Percentiles rank a stretch among this genome's conserved stretches.
phyloP scores from a whole-genome alignment of 768 basidiomycete genomes.

The Pulveroboletus sp. region DNA sequence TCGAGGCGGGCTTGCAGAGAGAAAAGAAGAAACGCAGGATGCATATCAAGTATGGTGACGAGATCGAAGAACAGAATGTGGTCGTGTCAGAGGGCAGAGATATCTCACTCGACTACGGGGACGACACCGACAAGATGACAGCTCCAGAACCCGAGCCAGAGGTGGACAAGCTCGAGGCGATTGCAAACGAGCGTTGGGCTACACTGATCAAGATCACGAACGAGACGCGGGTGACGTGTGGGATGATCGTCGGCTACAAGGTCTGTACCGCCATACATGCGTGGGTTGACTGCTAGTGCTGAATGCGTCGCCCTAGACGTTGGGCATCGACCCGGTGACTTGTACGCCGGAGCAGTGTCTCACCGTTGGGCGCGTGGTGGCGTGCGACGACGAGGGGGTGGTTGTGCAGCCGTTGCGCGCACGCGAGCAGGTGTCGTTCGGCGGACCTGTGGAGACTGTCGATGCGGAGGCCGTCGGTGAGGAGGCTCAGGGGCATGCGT shows the following conservation, averaged over 20 bases:
- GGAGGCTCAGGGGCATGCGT: constrained; percentile 14
- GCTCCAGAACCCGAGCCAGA: background rate
- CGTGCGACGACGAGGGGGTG: constrained; percentile 8
- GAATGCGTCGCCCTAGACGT: constrained; percentile 34
- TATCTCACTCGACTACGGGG: constrained; percentile 12
- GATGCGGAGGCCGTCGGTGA: constrained; percentile 5
- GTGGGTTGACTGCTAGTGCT: background rate
- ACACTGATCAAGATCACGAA: constrained; percentile 21
- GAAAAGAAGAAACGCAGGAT: constrained; percentile 36
- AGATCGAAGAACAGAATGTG: background rate
- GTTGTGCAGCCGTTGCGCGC: constrained; percentile 17
- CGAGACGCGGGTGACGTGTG: constrained; percentile 26
- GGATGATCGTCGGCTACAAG: constrained; percentile 45
- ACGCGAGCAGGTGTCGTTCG: constrained; percentile 25
- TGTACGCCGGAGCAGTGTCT: constrained; percentile 56
- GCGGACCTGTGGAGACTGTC: constrained; percentile 22
- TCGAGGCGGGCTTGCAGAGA: constrained; percentile 42
- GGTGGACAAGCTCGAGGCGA: constrained; percentile 7
- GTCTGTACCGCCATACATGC: constrained; percentile 24
- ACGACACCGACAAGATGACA: background rate
- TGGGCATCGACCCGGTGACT: constrained; percentile 55
- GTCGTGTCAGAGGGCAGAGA: background rate
- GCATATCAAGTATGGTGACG: constrained; percentile 32
- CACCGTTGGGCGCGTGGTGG: constrained; percentile 38
- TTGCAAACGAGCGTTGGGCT: constrained; percentile 16